phyloP scores from a whole-genome alignment of 1,284 basidiomycete genomes.

The Puccinia polysora region DNA sequence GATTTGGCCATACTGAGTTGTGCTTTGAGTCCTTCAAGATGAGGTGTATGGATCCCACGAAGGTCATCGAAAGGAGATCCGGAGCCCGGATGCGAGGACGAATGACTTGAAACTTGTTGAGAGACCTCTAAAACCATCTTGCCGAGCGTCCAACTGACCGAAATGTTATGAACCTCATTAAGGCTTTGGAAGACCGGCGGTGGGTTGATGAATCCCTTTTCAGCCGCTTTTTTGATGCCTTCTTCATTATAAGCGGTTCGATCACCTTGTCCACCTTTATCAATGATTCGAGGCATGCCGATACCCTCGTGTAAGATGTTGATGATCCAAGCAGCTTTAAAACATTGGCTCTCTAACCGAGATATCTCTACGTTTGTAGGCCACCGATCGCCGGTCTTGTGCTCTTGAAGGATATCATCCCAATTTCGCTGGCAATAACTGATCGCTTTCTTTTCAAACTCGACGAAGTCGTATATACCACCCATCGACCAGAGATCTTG shows the following conservation, averaged over 20 bases:
- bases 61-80: neutral
- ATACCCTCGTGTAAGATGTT: conserved; percentile 96
- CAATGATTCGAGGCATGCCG: conserved; percentile 82
- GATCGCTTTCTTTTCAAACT: conserved; percentile 87
- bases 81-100: neutral
- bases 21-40: neutral
- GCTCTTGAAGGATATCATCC: conserved; percentile 64
- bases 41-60: conserved; percentile 30
- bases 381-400: conserved; percentile 58
- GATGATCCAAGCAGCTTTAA: conserved; percentile 97
- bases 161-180: conserved; percentile 83
- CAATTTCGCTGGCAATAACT: conserved; percentile 79
- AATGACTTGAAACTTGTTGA: neutral
- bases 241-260: conserved; percentile 58
- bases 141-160: conserved; percentile 94
- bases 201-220: conserved; percentile 47
- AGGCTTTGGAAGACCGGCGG: conserved; percentile 79
- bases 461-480: conserved; percentile 89
- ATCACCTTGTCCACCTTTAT: conserved; percentile 65
- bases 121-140: conserved; percentile 93
- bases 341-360: conserved; percentile 92
- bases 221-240: conserved; percentile 67
- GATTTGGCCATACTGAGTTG: conserved; percentile 19
- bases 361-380: conserved; percentile 64
- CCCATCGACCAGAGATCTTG: conserved; percentile 77